Conservation (phyloP, 768 basidiomycete species). For the Myochromella boudieri region DNA sequence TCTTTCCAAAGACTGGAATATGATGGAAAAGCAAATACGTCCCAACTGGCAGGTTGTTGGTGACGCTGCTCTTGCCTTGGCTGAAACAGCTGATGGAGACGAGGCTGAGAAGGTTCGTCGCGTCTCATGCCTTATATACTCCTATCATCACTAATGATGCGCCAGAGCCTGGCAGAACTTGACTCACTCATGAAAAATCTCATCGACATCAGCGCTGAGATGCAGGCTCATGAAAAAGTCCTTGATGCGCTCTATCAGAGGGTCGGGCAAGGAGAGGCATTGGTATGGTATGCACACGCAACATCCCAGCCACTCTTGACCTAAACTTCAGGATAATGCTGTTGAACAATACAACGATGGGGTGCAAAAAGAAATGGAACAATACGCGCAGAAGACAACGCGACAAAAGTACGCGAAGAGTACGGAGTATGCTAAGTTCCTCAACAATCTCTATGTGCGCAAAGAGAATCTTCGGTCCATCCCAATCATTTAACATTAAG, state of each 20-base stretch:
- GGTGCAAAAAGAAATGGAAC: conserved; percentile 40
- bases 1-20: conserved; percentile 62
- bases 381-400: conserved; percentile 60
- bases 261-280: conserved; percentile 52
- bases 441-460: conserved; percentile 62
- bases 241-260: conserved; percentile 58
- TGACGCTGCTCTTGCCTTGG: conserved; percentile 56
- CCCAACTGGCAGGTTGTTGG: conserved; percentile 45
- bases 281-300: conserved; percentile 44
- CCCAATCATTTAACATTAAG: not conserved
- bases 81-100: conserved; percentile 59
- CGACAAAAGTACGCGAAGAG: conserved; percentile 78
- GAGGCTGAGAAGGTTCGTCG: conserved; percentile 49
- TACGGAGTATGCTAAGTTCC: conserved; percentile 60
- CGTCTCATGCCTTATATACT: conserved; percentile 3
- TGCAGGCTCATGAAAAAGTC: conserved; percentile 53
- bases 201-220: conserved; percentile 64
- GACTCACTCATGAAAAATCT: conserved; percentile 69
- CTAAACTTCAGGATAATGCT: conserved; percentile 45
- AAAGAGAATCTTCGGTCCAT: not conserved
- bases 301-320: conserved; percentile 2
- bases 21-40: conserved; percentile 49
- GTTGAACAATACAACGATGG: conserved; percentile 49
- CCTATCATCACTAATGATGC: conserved; percentile 2
- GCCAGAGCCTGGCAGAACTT: conserved; percentile 55